phyloP scores from a whole-genome alignment of 2,329 filamentous ascomycete species.

The Penicillium frequentans region DNA sequence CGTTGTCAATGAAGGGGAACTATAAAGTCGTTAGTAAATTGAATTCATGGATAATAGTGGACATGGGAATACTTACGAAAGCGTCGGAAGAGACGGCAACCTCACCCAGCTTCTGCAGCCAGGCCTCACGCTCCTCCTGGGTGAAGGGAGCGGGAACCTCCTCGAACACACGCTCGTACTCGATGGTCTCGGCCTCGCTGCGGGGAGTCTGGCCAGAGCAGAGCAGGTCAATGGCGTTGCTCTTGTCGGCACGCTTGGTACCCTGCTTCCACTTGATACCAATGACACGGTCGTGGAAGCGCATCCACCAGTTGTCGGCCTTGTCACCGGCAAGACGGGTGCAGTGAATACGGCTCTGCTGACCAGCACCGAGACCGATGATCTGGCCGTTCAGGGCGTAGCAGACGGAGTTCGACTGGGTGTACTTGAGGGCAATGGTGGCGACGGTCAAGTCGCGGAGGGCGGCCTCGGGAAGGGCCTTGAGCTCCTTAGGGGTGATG shows the following conservation, averaged over 20 bases:
- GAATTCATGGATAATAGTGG: not conserved
- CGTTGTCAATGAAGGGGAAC: conserved; percentile 99
- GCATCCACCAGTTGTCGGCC: conserved; percentile 99
- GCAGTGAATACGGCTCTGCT: conserved; percentile 98
- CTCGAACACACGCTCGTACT: conserved; percentile 88
- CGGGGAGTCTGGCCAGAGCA: conserved; percentile 87
- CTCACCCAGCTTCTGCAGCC: conserved; percentile 71
- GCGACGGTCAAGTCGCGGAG: conserved; percentile 89
- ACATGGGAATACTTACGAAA: conserved; percentile 65
- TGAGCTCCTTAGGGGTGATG: conserved; percentile 79
- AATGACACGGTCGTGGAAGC: conserved; percentile 88
- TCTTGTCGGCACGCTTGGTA: conserved; percentile 94
- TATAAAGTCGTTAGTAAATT: conserved; percentile 4
- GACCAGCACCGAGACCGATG: conserved; percentile 89
- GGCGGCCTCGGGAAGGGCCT: conserved; percentile 73
- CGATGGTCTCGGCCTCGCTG: conserved; percentile 76
- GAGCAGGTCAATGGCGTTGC: conserved; percentile 94
- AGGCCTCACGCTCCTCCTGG: conserved; percentile 77
- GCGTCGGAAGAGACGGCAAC: conserved; percentile 92
- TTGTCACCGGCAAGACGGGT: conserved; percentile 96
- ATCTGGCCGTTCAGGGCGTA: conserved; percentile 94
- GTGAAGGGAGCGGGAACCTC: conserved; percentile 83
- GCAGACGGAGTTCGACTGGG: conserved; percentile 98
- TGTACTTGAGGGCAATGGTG: conserved; percentile 97
- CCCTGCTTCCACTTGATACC: conserved; percentile 96